Conservation (phyloP, 257 asterid species). For the Solanum chaucha region DNA sequence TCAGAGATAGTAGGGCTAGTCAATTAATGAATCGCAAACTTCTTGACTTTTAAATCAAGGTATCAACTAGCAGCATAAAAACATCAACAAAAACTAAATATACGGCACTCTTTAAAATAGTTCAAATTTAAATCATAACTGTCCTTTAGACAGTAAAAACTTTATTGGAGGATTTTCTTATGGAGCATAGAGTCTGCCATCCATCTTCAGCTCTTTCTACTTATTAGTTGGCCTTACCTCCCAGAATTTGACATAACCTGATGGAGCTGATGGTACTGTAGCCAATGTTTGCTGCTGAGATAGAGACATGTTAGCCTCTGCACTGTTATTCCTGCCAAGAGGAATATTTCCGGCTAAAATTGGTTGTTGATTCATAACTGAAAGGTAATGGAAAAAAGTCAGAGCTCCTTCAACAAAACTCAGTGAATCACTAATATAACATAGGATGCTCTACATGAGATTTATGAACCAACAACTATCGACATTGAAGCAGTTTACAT, state of each 20-base stretch:
- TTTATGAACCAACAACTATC: neutral
- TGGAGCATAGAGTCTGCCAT: neutral
- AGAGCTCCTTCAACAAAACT: slow-evolving; percentile 1
- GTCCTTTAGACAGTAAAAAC: neutral
- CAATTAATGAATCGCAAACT: neutral
- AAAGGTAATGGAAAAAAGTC: slow-evolving; percentile 7
- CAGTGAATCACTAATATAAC: neutral
- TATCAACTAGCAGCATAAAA: neutral
- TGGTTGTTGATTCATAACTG: slow-evolving; percentile 51
- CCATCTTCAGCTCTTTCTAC: neutral
- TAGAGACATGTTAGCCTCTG: slow-evolving; percentile 56
- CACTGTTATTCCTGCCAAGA: slow-evolving; percentile 51
- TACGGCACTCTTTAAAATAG: neutral
- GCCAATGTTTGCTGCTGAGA: slow-evolving; percentile 72
- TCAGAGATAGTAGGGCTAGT: neutral
- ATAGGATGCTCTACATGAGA: neutral
- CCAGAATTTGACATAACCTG: slow-evolving; percentile 80
- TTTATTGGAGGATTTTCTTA: neutral
- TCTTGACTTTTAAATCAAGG: neutral
- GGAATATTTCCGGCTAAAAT: slow-evolving; percentile 47
- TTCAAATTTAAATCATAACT: neutral
- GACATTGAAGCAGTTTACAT: neutral
- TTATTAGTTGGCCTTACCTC: slow-evolving; percentile 47
- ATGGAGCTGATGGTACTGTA: slow-evolving; percentile 56
- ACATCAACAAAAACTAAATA: neutral